These are phyloP conservation scores for Eimeria mitis DNA, from an alignment of 169 alveolate species.

Conservation along the genomic window DNA sequence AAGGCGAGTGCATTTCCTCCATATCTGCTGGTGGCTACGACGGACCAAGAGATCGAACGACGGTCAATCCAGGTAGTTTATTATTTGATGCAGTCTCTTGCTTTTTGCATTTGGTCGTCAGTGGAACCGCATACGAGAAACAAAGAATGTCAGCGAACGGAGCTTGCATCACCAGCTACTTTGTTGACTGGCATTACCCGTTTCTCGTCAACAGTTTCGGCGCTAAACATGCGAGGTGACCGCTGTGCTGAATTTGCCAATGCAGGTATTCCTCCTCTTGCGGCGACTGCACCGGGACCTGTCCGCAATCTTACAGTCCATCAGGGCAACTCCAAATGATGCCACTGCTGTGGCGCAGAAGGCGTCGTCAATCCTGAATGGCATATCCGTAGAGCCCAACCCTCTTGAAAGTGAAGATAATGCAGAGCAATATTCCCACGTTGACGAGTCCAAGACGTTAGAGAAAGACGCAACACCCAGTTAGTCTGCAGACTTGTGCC, in stretches of 20 bases:
- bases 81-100: background rate
- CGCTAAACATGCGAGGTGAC: background rate
- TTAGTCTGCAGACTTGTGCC: background rate
- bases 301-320: background rate
- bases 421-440: background rate
- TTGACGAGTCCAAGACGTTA: conserved; percentile 9
- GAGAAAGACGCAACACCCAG: background rate
- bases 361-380: conserved; percentile 23
- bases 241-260: background rate
- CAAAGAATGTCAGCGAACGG: too few species aligned
- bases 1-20: conserved; percentile 21
- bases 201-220: background rate
- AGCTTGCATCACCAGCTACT: background rate
- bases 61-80: conserved; percentile 54
- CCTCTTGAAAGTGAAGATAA: conserved; percentile 59
- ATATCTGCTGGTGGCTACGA: conserved; percentile 58
- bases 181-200: background rate
- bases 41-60: conserved; percentile 62
- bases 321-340: background rate
- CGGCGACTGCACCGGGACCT: conserved; percentile 66
- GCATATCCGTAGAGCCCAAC: conserved; percentile 50
- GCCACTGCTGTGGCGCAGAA: conserved; percentile 31
- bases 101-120: background rate
- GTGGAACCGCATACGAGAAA: background rate
- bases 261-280: conserved; percentile 44